Evolutionary conservation across 2,329 filamentous ascomycete species (phyloP), one percentile per base, ranked within the genome.

Genomic region (Nigrospora osmanthi): DNA sequence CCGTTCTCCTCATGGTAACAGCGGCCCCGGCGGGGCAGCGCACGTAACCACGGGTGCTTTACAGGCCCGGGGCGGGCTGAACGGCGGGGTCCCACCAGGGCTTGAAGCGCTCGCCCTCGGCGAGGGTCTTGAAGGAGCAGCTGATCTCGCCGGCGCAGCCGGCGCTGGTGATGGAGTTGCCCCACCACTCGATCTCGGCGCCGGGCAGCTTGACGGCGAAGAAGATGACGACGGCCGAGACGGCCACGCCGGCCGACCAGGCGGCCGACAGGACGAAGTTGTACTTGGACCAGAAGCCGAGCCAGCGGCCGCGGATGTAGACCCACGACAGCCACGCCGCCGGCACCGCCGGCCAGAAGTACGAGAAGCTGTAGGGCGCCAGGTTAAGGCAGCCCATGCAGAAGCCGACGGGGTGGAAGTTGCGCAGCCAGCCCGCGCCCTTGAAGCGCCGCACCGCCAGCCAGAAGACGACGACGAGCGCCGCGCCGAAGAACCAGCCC

Each of bases 161-260:
- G 35, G 62, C 58, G 37, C 60, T 52, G 59, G 59, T 61, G 47
- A 64, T 60, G 16, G 52, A 57, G 52, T 75, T 75, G 35, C 72
- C 72, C 71, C 71, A 75, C 72, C 72, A 75, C 6, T 35, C 34
- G 11, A 57, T 38, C 30, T 48, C 33, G 40, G 51, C 32, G 40
- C 53, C 49, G 11, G 47, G 40, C 48, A 50, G 52, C 37, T 55
- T 51, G 15, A 57, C 46, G 13, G 47, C 33, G 47, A 57, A 57
- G 47, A 57, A 57, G 30, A 58, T 56, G 43, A 56, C 47, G 44
- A 55, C 54, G 35, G 49, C 53, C 30, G 54, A 47, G 15, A 69
- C 50, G 12, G 67, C 58, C 5, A 69, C 57, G 3, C 65, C 66
- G 2, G 61, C 61, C 30, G 69, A 66, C 17, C 69, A 52, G 1